phyloP scores from a whole-genome alignment of 225 moss, liverwort and hornwort genomes.

The Marchantia polymorpha region DNA sequence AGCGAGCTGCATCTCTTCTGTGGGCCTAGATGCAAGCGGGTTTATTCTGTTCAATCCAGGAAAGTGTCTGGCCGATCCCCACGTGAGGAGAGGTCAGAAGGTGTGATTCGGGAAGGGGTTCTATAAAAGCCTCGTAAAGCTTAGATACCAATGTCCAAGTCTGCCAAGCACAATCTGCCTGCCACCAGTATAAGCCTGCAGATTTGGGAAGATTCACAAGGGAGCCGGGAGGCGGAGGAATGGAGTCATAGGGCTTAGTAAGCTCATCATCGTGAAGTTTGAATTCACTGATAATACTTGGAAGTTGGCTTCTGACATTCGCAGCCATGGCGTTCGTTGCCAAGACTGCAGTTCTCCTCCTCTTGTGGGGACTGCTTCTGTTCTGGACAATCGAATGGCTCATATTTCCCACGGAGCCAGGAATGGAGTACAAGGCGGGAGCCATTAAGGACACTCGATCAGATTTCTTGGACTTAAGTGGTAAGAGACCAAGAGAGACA shows the following conservation, averaged over 20 bases:
- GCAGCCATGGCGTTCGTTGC: slow-evolving; percentile 15
- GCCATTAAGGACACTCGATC: slow-evolving; percentile 34
- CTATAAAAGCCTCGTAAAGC: slow-evolving; percentile 6
- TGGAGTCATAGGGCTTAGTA: neutral
- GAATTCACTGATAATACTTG: neutral
- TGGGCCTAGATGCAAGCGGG: neutral
- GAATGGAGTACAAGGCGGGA: slow-evolving; percentile 35
- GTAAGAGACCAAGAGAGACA: slow-evolving; percentile 16
- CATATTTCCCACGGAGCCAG: slow-evolving; percentile 44
- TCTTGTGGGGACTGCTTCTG: slow-evolving; percentile 57
- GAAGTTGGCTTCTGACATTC: neutral
- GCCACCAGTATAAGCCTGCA: neutral
- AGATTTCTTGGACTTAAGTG: slow-evolving; percentile 45
- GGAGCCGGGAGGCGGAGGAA: neutral
- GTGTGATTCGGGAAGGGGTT: neutral
- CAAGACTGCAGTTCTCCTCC: slow-evolving; percentile 32
- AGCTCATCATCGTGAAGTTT: neutral
- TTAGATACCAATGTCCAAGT: neutral
- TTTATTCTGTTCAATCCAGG: neutral
- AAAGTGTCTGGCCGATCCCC: neutral
- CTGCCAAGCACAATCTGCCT: neutral
- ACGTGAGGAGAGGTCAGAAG: neutral
- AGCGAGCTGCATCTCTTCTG: neutral
- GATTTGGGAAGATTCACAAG: neutral
- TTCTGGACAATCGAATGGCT: slow-evolving; percentile 63